A percentile compares a stretch with the other conserved stretches of the same genome.
Evolutionary conservation across 1,139 yeast species (phyloP).

Genomic region (Waltiozyma solani): DNA sequence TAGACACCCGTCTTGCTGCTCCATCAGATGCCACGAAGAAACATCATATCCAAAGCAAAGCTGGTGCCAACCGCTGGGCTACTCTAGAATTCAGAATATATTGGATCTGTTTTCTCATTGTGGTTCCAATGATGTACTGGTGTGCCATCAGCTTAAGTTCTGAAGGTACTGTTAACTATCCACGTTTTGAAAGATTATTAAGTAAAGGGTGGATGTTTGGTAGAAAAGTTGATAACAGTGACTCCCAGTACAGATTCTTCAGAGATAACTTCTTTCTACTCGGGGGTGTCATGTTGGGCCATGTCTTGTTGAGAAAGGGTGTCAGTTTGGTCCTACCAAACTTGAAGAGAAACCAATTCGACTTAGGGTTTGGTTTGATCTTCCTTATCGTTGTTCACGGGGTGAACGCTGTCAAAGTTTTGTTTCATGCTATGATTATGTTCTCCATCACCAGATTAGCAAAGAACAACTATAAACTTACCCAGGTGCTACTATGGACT

Average conservation of each 20-base stretch:
- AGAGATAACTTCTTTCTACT: slow-evolving; percentile 68
- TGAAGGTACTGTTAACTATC: slow-evolving; percentile 55
- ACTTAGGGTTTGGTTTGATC: slow-evolving; percentile 57
- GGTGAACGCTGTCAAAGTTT: slow-evolving; percentile 50
- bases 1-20: slow-evolving; percentile 65
- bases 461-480: slow-evolving; percentile 18
- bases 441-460: slow-evolving; percentile 40
- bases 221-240: slow-evolving; percentile 81
- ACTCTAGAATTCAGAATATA: slow-evolving; percentile 69
- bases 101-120: slow-evolving; percentile 46
- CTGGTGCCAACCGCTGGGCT: slow-evolving; percentile 57
- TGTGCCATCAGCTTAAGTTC: slow-evolving; percentile 79
- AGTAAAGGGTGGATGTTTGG: slow-evolving; percentile 72
- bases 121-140: slow-evolving; percentile 73
- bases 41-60: slow-evolving; percentile 30
- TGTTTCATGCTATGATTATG: slow-evolving; percentile 45
- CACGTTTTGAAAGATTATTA: slow-evolving; percentile 47
- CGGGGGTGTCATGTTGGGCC: slow-evolving; percentile 41
- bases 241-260: slow-evolving; percentile 79
- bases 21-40: slow-evolving; percentile 36
- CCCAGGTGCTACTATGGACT: slow-evolving; percentile 49
- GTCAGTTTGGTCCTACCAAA: slow-evolving; percentile 18
- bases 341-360: slow-evolving; percentile 44
- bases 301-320: slow-evolving; percentile 38
- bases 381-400: slow-evolving; percentile 81